These are phyloP conservation scores for Warburgia ugandensis DNA, from an alignment of 164 flowering plant species.

Conservation along the genomic window DNA sequence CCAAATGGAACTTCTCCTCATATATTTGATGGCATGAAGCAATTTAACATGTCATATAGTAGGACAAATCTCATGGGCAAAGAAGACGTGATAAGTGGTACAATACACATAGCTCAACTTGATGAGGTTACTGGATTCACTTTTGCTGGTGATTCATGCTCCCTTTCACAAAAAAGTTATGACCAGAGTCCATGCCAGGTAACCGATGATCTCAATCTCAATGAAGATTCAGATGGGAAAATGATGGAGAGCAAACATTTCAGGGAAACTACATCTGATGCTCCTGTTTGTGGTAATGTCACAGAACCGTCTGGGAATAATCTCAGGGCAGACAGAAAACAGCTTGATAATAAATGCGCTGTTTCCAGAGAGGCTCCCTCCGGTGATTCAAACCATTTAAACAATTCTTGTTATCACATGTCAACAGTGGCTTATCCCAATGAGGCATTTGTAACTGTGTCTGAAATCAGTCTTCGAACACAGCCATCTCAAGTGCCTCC, in stretches of 20 bases:
- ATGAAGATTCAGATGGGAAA: constrained; percentile 17
- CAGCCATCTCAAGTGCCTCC: constrained; percentile 72
- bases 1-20: constrained; percentile 24
- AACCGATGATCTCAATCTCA: constrained; percentile 19
- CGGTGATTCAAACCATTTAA: not conserved
- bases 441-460: constrained; percentile 36
- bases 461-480: constrained; percentile 69
- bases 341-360: not conserved
- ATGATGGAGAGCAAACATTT: constrained; percentile 22
- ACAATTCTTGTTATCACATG: not conserved
- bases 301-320: constrained; percentile 18
- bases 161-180: constrained; percentile 13
- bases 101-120: constrained; percentile 44
- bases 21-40: constrained; percentile 22
- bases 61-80: constrained; percentile 30
- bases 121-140: constrained; percentile 51
- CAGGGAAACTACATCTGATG: constrained; percentile 28
- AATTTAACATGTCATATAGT: constrained; percentile 44
- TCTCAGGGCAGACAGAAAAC: constrained; percentile 5
- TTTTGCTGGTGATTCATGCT: constrained; percentile 35
- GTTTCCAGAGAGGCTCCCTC: constrained; percentile 1
- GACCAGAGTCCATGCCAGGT: constrained; percentile 8
- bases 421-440: constrained; percentile 15
- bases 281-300: constrained; percentile 13
- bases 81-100: constrained; percentile 31